Evolutionary conservation across 306 rosid species (phyloP).

Genomic region (Pueraria montana): DNA sequence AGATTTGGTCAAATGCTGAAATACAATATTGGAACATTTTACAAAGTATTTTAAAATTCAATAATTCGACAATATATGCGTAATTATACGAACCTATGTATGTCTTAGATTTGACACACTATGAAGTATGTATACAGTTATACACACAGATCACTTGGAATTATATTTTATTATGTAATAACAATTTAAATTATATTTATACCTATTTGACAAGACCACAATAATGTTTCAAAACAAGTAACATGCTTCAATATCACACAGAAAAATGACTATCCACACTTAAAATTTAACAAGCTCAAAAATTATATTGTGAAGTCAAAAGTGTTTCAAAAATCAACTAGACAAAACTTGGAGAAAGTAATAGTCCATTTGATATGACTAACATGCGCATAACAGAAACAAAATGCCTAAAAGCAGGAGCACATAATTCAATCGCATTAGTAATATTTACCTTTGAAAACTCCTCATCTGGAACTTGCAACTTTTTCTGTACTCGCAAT

Average conservation of each 20-base stretch:
- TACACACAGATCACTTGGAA: neutral
- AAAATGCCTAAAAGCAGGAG: conserved; percentile 16
- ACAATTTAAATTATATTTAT: neutral
- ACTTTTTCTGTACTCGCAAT: conserved; percentile 82
- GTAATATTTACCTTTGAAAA: conserved; percentile 70
- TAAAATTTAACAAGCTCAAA: conserved; percentile 35
- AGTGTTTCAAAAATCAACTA: neutral
- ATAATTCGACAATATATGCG: neutral
- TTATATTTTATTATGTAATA: neutral
- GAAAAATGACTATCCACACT: conserved; percentile 12
- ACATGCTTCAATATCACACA: conserved; percentile 13
- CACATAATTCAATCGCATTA: conserved; percentile 10
- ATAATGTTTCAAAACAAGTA: neutral
- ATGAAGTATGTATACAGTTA: too few relatives aligned
- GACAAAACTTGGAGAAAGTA: conserved; percentile 15
- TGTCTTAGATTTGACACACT: too few relatives aligned
- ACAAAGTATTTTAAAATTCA: neutral
- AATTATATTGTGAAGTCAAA: neutral
- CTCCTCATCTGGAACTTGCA: conserved; percentile 90
- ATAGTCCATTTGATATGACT: neutral
- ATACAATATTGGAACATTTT: neutral
- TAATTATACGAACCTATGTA: neutral
- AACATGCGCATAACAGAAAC: neutral
- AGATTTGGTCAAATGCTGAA: neutral
- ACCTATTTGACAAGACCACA: neutral